A percentile compares a stretch with the other conserved stretches of the same genome.
These are phyloP conservation scores for Nigrospora osmanthi DNA, from an alignment of 2,329 filamentous ascomycete genomes.

Conservation along the genomic window DNA sequence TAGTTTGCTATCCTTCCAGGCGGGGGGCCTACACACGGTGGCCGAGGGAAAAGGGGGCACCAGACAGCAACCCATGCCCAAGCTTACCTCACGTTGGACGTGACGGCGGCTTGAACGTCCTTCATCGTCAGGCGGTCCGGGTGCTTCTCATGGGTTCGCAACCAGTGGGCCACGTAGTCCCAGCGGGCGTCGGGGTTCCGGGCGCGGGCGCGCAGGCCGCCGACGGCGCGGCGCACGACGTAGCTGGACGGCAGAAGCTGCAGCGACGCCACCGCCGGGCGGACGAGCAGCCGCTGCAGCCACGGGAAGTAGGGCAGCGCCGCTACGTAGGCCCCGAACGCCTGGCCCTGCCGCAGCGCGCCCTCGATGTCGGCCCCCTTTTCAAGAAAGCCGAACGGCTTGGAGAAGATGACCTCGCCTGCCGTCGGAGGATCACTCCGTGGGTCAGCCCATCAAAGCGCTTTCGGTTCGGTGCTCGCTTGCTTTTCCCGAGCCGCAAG, in stretches of 20 bases:
- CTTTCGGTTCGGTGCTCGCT: too few relatives aligned
- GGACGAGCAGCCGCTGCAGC: conserved; percentile 6
- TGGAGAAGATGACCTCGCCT: conserved; percentile 19
- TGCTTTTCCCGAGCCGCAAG: too few relatives aligned
- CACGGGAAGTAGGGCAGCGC: background rate
- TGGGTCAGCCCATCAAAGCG: too few relatives aligned
- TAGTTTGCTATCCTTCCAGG: too few relatives aligned
- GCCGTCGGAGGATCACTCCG: too few relatives aligned
- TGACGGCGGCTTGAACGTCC: conserved; percentile 3
- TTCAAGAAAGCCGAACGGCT: conserved; percentile 19
- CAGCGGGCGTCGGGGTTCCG: conserved; percentile 7
- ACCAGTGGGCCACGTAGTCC: conserved; percentile 10
- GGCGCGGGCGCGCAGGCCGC: conserved; percentile 3
- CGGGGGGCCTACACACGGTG: too few relatives aligned
- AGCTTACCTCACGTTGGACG: conserved; percentile 3
- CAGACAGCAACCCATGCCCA: too few relatives aligned
- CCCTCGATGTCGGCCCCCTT: conserved; percentile 16
- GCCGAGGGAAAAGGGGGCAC: too few relatives aligned
- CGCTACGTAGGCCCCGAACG: background rate
- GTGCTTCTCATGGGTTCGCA: conserved; percentile 6
- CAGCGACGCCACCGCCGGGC: conserved; percentile 9
- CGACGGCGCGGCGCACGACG: conserved; percentile 2
- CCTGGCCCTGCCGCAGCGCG: background rate
- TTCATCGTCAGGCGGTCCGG: conserved; percentile 3
- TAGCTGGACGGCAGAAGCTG: conserved; percentile 6